A percentile compares a stretch with the other conserved stretches of the same genome.
Conservation (phyloP, 202 grass and related monocot species). For the Hordeum pubiflorum region DNA sequence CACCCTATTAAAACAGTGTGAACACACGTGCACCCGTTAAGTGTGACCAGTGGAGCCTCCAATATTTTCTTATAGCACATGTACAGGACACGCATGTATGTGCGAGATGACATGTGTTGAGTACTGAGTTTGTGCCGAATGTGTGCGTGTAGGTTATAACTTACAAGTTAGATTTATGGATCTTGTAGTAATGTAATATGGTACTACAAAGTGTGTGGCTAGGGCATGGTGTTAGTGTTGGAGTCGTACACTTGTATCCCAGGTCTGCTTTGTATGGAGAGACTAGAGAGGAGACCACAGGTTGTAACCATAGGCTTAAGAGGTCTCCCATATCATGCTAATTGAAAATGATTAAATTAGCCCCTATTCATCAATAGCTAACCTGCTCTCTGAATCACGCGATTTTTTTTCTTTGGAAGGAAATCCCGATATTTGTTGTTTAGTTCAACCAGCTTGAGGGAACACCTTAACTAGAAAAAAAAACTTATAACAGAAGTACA, state of each 20-base stretch:
- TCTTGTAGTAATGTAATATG: not conserved
- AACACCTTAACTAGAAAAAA: slow-evolving; percentile 11
- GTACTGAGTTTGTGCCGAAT: not conserved
- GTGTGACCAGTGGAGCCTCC: not conserved
- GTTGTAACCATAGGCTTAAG: not conserved
- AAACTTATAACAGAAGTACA: not conserved
- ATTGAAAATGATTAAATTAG: not conserved
- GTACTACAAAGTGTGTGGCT: not conserved
- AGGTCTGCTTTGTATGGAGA: not conserved
- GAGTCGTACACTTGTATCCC: not conserved
- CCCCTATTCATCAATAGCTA: not conserved
- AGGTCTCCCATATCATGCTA: not conserved
- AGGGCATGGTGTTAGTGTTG: not conserved
- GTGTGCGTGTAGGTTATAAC: not conserved
- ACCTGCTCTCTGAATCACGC: not conserved
- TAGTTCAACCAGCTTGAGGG: not conserved
- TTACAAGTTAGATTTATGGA: not conserved
- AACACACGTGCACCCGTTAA: not conserved
- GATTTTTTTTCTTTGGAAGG: not conserved
- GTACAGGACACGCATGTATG: not conserved
- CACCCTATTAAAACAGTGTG: not conserved
- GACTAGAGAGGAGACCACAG: not conserved
- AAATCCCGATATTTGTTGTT: not conserved
- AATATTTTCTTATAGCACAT: not conserved
- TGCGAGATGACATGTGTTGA: not conserved